Conservation (phyloP, 306 rosid species). For the Crotalaria pallida region DNA sequence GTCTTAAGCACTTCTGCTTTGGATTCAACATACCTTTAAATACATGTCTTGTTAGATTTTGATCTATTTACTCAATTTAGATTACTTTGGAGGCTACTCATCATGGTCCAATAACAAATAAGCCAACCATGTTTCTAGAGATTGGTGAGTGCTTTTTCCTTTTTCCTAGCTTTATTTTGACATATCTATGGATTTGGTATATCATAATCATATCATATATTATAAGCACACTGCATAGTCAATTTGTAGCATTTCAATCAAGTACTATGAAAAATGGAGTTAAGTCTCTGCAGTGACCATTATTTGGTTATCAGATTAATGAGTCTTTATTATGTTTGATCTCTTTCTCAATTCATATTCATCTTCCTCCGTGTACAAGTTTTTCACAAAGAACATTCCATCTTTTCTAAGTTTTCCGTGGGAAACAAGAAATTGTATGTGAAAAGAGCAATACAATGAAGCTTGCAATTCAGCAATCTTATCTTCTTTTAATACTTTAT, state of each 20-base stretch:
- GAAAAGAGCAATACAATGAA: neutral
- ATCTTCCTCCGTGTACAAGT: too few species aligned
- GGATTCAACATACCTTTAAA: neutral
- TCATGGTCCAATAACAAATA: constrained; percentile 81
- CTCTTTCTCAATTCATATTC: neutral
- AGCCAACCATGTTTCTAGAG: constrained; percentile 85
- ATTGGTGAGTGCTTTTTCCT: constrained; percentile 57
- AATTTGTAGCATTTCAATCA: neutral
- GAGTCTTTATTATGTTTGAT: neutral
- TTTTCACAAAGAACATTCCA: too few species aligned
- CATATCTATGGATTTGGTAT: neutral
- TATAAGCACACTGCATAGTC: neutral
- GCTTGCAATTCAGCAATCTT: neutral
- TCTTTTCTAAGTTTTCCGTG: too few species aligned
- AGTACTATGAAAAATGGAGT: neutral
- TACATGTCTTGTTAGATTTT: neutral
- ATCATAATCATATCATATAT: neutral
- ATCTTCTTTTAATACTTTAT: neutral
- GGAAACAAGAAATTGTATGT: too few species aligned
- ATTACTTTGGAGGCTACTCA: constrained; percentile 95
- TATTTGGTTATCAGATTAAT: neutral
- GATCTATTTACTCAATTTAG: constrained; percentile 40
- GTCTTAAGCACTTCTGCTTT: neutral
- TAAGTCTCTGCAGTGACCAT: neutral
- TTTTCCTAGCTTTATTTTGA: neutral